Base-by-base conservation (phyloP, 2,329 filamentous ascomycete genomes). In the Trichophyton mentagrophytes region DNA sequence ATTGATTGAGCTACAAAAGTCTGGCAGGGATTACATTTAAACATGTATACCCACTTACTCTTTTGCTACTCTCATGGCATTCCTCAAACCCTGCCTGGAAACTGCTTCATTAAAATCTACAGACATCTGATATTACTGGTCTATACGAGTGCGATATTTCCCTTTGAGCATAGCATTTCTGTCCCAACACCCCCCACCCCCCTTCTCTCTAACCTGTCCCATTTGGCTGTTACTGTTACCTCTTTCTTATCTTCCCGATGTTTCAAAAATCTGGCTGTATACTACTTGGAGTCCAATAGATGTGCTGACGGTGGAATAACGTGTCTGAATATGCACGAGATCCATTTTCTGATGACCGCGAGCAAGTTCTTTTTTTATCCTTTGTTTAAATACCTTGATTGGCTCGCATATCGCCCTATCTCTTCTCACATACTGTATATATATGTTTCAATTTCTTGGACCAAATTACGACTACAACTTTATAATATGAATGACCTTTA, bases 1-100 rank as follows among this genome's bases (percentile, higher is more conserved):
- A 69, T 79, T 99, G 74, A 97, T 99, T 71, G 93, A 99, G 78
- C 85, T 99, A 79, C 93, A 99, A 76, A 99, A 99, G 85, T 95
- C 90, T 74, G 92, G 89, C 61, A 85, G 93, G 70, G 93, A 99
- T 77, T 97, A 88, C 69, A 85, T 87, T 66, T 88, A 78, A 84
- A 40, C 42, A 22, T 27, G 13, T 36, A 22, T 13, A 20, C 47
- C 4, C 4, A 20, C 4, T 17, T 20, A 20, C 20, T 20, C n/a
- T 3, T 51, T 22, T 15, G 27, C 6, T 30, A 6, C 5, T 22
- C 22, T 25, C 33, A 27, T 27, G 20, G 20, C 20, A 9, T 13
- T 22, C 46, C 27, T 30, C 27, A 30, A 30, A 30, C 6, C 27
- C 20, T 13, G 8, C 46, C 46, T 15, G 46, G 46, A 25, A 25